A percentile compares a stretch with the other conserved stretches of the same genome.
Evolutionary conservation across 768 basidiomycete genomes (phyloP).

Genomic region (Tubosaeta sp.): DNA sequence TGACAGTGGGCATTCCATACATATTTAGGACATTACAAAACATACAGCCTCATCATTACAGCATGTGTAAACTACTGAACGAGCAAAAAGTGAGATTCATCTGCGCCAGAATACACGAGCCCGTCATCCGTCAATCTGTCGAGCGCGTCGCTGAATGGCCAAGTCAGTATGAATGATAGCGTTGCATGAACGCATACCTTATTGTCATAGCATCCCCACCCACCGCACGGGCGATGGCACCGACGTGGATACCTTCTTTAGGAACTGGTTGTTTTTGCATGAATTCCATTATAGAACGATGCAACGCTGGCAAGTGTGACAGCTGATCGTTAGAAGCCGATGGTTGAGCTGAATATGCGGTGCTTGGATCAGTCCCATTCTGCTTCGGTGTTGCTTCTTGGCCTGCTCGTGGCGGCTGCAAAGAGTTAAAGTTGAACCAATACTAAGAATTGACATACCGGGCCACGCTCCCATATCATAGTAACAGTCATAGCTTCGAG

Average conservation of each 20-base stretch:
- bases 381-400: conserved; percentile 13
- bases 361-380: conserved; percentile 19
- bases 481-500: conserved; percentile 71
- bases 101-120: conserved; percentile 70
- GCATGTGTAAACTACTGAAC: conserved; percentile 31
- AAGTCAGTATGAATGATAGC: background rate
- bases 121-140: conserved; percentile 80
- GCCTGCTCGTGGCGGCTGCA: conserved; percentile 33
- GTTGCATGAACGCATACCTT: conserved; percentile 42
- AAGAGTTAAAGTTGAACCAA: background rate
- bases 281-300: conserved; percentile 63
- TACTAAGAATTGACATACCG: conserved; percentile 39
- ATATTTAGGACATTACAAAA: background rate
- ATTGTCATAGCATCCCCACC: conserved; percentile 56
- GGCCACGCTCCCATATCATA: conserved; percentile 61
- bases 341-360: conserved; percentile 42
- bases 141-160: conserved; percentile 55
- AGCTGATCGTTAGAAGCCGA: conserved; percentile 41
- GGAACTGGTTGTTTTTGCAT: conserved; percentile 45
- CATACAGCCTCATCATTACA: background rate
- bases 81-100: conserved; percentile 74
- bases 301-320: conserved; percentile 52
- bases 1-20: background rate
- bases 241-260: conserved; percentile 72
- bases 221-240: conserved; percentile 63